These are phyloP conservation scores for Irpex sp. DNA, from an alignment of 1,284 basidiomycete genomes.

Conservation along the genomic window DNA sequence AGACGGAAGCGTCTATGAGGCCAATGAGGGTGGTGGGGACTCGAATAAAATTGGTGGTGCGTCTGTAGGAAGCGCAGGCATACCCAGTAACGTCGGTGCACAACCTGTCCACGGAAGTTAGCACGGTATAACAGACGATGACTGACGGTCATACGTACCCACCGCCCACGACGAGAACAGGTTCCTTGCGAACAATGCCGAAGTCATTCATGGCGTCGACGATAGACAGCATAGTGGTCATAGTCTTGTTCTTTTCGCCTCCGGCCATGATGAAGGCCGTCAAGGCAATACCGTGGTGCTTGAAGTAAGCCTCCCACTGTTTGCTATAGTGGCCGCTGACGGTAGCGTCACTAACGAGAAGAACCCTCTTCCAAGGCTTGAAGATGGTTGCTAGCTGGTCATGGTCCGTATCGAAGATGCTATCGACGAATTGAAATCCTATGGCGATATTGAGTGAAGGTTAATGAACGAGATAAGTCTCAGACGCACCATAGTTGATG, in stretches of 20 bases:
- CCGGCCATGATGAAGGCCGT: conserved; percentile 19
- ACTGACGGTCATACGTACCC: conserved; percentile 8
- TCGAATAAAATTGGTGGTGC: conserved; percentile 20
- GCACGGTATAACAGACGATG: not conserved
- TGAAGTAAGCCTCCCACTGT: conserved; percentile 19
- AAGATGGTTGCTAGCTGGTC: conserved; percentile 15
- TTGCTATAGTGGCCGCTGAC: conserved; percentile 14
- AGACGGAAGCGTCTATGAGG: conserved; percentile 20
- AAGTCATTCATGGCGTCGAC: conserved; percentile 21
- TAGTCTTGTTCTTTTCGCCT: conserved; percentile 22
- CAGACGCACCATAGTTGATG: conserved; percentile 16
- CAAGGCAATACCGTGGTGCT: conserved; percentile 16
- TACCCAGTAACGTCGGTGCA: conserved; percentile 20
- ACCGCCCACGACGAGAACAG: conserved; percentile 19
- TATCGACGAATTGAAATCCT: conserved; percentile 19
- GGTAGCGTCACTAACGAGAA: conserved; percentile 18
- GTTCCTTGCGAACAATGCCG: conserved; percentile 20
- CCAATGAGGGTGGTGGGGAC: conserved; percentile 21
- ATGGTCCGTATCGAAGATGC: conserved; percentile 15
- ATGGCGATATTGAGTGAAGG: not conserved
- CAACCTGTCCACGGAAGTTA: conserved; percentile 4
- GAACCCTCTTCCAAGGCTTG: conserved; percentile 17
- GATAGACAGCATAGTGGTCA: conserved; percentile 20
- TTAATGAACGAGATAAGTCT: not conserved
- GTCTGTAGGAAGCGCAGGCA: conserved; percentile 20